Base-by-base conservation (phyloP, 1,284 basidiomycete species). In the Moesziomyces antarcticus region DNA sequence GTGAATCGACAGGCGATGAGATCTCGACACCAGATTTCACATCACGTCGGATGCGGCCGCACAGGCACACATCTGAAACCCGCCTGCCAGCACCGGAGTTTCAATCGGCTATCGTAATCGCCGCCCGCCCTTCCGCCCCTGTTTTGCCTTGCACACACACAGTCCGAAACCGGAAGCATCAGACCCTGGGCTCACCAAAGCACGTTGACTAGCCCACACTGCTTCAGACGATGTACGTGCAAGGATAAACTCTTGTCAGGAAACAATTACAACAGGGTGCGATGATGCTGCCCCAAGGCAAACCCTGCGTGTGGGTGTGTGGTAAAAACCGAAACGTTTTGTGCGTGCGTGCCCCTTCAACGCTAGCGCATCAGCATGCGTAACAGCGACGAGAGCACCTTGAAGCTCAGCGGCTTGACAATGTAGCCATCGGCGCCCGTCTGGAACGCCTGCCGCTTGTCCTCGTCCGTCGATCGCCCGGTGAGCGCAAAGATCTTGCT, bases 381-480 rank as follows among this genome's bases (percentile, higher is more conserved):
- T 50, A 78, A 44, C 24, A 78, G 50, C 50, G 65, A 70, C 11
- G 69, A 70, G 1, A 78, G 62, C 46, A 75, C 64, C 27, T 75
- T 70, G 60, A 75, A 77, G 50, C 62, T 71, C 22, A 77, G 54
- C 50, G 81, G 81, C 44, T 78, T 73, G 9, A 85, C 92, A 77
- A 85, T 94, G 92, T 95, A 97, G 84, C 94, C 94, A 79, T 97
- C 93, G 47, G 97, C 94, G 3, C 95, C 94, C 54, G 92, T 92
- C 55, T 92, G 90, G 75, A 97, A 96, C 1, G 94, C 95, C 76
- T 90, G 88, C 22, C 93, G 88, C 85, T 96, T 95, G 84, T 97
- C 94, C 82, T 97, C 94, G 4, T 92, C 85, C 11, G 93, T 93
- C 9, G 94, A 95, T 88, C 94, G 91, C 11, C 94, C 94, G 0